Evolutionary conservation across 2,329 filamentous ascomycete genomes (phyloP).

Genomic region (Colletotrichum falcatum): DNA sequence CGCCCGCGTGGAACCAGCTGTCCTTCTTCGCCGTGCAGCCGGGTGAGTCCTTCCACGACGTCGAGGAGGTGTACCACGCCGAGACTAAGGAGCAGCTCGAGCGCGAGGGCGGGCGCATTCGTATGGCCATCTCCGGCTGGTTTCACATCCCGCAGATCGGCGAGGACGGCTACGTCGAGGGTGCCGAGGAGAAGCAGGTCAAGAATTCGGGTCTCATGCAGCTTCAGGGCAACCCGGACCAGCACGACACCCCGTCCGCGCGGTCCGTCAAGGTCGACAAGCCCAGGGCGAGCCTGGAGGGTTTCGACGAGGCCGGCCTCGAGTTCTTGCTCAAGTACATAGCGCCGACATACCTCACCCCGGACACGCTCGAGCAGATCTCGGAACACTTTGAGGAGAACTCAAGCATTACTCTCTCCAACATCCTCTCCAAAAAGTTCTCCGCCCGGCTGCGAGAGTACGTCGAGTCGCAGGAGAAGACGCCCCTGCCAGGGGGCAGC

Average conservation of each 20-base stretch:
- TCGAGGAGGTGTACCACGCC: constrained; percentile 93
- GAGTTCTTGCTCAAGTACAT: constrained; percentile 93
- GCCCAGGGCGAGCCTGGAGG: constrained; percentile 58
- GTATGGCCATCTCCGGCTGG: constrained; percentile 99
- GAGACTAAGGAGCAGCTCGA: constrained; percentile 68
- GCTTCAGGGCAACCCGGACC: constrained; percentile 89
- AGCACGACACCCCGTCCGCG: constrained; percentile 84
- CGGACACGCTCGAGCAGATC: constrained; percentile 88
- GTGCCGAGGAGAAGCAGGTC: constrained; percentile 88
- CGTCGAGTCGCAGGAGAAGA: constrained; percentile 73
- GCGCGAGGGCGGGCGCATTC: constrained; percentile 79
- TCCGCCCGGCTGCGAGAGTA: constrained; percentile 76
- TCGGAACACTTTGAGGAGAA: constrained; percentile 83
- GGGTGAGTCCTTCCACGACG: constrained; percentile 98
- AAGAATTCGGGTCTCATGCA: constrained; percentile 93
- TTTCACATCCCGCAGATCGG: constrained; percentile 97
- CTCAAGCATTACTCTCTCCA: constrained; percentile 84
- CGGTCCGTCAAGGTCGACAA: constrained; percentile 63
- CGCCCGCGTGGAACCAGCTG: constrained; percentile 96
- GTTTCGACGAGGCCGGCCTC: constrained; percentile 80
- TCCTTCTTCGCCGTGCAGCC: constrained; percentile 99
- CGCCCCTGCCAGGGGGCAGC: constrained; percentile 59
- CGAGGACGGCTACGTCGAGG: constrained; percentile 90
- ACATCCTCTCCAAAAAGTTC: constrained; percentile 84
- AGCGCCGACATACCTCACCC: constrained; percentile 89